Conservation (phyloP, 441 rosid genomes). For the Arabidopsis lyrata region DNA sequence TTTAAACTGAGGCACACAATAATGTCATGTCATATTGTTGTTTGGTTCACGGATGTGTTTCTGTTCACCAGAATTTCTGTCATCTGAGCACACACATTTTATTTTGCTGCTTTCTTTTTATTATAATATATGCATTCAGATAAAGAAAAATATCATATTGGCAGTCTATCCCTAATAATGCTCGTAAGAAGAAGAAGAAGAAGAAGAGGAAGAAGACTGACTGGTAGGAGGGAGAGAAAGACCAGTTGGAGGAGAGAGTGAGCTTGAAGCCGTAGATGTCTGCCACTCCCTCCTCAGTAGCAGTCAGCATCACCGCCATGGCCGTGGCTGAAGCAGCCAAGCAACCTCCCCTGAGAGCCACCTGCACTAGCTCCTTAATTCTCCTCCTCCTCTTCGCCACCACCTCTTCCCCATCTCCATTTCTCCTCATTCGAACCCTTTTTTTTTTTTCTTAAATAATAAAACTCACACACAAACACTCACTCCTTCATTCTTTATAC, state of each 20-base stretch:
- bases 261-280: slow-evolving; percentile 71
- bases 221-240: slow-evolving; percentile 38
- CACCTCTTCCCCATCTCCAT: slow-evolving; percentile 28
- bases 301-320: slow-evolving; percentile 72
- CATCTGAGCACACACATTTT: slow-evolving; percentile 19
- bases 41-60: slow-evolving; percentile 53
- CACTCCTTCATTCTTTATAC: slow-evolving; percentile 27
- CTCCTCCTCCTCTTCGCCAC: slow-evolving; percentile 45
- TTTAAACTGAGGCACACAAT: slow-evolving; percentile 22
- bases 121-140: neutral
- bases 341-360: slow-evolving; percentile 61
- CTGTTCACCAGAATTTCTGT: slow-evolving; percentile 50
- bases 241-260: slow-evolving; percentile 72
- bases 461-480: slow-evolving; percentile 36
- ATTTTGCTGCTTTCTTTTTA: neutral
- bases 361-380: slow-evolving; percentile 51
- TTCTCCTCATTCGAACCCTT: slow-evolving; percentile 33
- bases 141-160: neutral
- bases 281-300: slow-evolving; percentile 59
- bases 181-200: neutral
- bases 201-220: no score
- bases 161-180: neutral
- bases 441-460: slow-evolving; percentile 12
- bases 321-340: slow-evolving; percentile 61
- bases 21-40: slow-evolving; percentile 25